A percentile compares a stretch with the other conserved stretches of the same genome.
Conservation (phyloP, 768 basidiomycete genomes). For the Lanmaoa pseudosensibilis region DNA sequence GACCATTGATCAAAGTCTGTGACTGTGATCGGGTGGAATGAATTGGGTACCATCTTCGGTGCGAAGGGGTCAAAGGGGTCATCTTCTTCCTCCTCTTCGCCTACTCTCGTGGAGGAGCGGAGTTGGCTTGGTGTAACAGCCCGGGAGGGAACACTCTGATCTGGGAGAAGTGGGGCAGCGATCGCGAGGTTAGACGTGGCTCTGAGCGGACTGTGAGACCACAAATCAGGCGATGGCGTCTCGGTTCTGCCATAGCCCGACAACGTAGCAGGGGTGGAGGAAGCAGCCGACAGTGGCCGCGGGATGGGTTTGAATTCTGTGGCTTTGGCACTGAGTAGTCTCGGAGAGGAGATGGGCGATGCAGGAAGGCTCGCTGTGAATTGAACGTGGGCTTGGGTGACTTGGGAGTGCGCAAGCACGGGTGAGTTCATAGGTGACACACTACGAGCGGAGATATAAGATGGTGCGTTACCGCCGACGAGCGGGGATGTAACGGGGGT, state of each 20-base stretch:
- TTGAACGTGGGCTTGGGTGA: conserved; percentile 56
- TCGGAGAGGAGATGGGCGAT: conserved; percentile 82
- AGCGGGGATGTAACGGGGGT: conserved; percentile 78
- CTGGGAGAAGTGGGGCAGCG: conserved; percentile 84
- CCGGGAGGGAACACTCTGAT: conserved; percentile 50
- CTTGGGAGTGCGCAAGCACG: conserved; percentile 55
- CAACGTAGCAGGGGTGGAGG: conserved; percentile 55
- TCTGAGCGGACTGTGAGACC: conserved; percentile 72
- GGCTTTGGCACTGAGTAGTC: conserved; percentile 86
- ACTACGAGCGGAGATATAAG: conserved; percentile 57
- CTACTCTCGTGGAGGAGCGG: conserved; percentile 60
- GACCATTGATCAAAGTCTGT: conserved; percentile 65
- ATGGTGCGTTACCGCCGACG: conserved; percentile 52
- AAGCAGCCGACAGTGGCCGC: conserved; percentile 71
- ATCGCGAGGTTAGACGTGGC: conserved; percentile 86
- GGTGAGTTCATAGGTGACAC: conserved; percentile 67
- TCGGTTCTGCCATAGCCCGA: conserved; percentile 55
- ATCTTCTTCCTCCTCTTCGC: conserved; percentile 70
- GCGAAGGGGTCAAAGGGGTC: conserved; percentile 84
- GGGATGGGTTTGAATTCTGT: conserved; percentile 85
- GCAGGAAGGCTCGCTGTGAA: conserved; percentile 80
- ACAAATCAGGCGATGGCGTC: conserved; percentile 87
- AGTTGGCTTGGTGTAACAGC: conserved; percentile 71
- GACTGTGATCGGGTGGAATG: conserved; percentile 62
- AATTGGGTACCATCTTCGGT: conserved; percentile 42